Evolutionary conservation across 306 rosid species (phyloP).

Genomic region (Cucurbita pepo): DNA sequence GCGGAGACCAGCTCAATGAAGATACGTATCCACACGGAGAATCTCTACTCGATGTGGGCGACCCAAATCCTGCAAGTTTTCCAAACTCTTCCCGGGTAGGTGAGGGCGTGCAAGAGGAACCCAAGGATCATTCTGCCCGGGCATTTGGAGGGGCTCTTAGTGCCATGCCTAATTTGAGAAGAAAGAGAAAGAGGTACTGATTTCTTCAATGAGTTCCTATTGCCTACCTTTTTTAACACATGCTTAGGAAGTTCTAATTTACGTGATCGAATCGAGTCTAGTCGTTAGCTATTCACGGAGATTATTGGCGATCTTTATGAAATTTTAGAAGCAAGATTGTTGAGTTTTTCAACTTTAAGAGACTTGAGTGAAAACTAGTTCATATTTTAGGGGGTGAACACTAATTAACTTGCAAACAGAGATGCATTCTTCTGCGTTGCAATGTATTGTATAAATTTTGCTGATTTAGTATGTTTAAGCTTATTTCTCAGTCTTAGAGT

Average conservation of each 20-base stretch:
- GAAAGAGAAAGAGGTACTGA: constrained; percentile 34
- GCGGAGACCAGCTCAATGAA: neutral
- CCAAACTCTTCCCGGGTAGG: constrained; percentile 10
- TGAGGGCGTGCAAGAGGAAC: constrained; percentile 15
- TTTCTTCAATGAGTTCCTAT: neutral
- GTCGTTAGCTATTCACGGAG: neutral
- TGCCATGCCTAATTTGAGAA: constrained; percentile 67
- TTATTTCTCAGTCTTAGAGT: neutral
- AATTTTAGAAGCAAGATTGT: neutral
- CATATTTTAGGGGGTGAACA: neutral
- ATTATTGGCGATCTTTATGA: neutral
- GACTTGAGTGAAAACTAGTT: neutral
- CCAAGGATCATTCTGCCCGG: constrained; percentile 5
- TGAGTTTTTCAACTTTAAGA: neutral
- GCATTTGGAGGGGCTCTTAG: constrained; percentile 24
- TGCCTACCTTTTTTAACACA: neutral
- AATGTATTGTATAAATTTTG: neutral
- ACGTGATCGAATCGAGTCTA: neutral
- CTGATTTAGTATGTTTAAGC: neutral
- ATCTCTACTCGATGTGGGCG: neutral
- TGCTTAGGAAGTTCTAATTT: neutral
- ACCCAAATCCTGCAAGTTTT: neutral
- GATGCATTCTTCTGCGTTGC: neutral
- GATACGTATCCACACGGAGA: neutral
- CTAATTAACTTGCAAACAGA: neutral